These are phyloP conservation scores for Cryptosporidium tyzzeri DNA, from an alignment of 169 alveolate genomes.

Conservation along the genomic window DNA sequence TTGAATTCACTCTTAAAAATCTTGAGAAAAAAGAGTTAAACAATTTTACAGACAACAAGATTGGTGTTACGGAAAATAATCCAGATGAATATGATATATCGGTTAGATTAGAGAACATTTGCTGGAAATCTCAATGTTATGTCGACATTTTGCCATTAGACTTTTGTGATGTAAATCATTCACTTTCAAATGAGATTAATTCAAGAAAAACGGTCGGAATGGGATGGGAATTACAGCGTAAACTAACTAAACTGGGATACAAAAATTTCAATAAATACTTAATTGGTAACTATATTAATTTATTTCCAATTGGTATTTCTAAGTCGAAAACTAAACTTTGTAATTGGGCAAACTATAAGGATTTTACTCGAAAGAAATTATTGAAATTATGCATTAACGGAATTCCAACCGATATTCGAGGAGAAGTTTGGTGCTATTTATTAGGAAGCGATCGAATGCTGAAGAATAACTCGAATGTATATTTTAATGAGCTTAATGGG, in stretches of 20 bases:
- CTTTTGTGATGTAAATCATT: conserved; percentile 2
- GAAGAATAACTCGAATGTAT: neutral
- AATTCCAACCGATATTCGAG: conserved; percentile 55
- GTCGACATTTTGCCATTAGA: conserved; percentile 34
- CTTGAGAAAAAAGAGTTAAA: neutral
- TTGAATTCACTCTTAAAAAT: neutral
- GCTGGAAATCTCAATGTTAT: conserved; percentile 10
- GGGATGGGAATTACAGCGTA: conserved; percentile 2
- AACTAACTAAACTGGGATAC: neutral
- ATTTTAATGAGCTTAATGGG: conserved; percentile 1
- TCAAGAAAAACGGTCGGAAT: neutral
- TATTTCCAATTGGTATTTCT: neutral
- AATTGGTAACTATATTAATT: neutral
- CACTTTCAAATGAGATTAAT: neutral
- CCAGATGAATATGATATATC: conserved; percentile 24
- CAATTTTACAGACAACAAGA: neutral
- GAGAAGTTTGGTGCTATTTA: conserved; percentile 61
- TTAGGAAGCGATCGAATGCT: conserved; percentile 59
- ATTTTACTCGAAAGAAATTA: conserved; percentile 24
- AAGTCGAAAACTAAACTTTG: neutral
- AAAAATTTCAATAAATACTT: neutral
- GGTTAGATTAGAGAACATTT: neutral
- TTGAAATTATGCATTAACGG: conserved; percentile 28
- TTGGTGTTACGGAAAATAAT: neutral
- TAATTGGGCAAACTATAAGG: conserved; percentile 36